A percentile compares a stretch with the other conserved stretches of the same genome.
These are phyloP conservation scores for Euphrasia arctica DNA, from an alignment of 305 asterid species.

Conservation along the genomic window DNA sequence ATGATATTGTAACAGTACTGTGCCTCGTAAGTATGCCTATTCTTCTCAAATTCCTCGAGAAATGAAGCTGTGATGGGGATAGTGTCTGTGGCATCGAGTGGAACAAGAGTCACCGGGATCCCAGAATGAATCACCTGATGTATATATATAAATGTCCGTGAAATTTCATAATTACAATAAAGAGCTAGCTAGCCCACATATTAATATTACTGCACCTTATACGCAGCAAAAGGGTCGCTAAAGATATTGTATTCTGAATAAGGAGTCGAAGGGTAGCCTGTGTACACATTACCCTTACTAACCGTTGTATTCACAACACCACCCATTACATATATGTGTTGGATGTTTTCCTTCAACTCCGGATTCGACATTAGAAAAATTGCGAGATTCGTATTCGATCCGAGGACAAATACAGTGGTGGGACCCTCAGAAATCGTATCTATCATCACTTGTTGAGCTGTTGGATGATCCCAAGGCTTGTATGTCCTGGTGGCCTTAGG, in stretches of 20 bases:
- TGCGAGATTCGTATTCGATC: slow-evolving; percentile 63
- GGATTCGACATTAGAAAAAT: slow-evolving; percentile 71
- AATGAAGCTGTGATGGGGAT: slow-evolving; percentile 58
- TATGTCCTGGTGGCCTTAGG: slow-evolving; percentile 84
- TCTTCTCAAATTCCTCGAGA: slow-evolving; percentile 55
- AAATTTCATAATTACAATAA: too few species aligned
- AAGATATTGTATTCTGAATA: slow-evolving; percentile 84
- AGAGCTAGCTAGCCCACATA: neutral
- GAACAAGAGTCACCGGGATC: slow-evolving; percentile 75
- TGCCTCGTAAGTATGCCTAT: slow-evolving; percentile 76
- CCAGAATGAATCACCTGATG: slow-evolving; percentile 84
- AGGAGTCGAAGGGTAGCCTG: slow-evolving; percentile 67
- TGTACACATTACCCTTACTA: slow-evolving; percentile 62
- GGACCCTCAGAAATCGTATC: slow-evolving; percentile 68
- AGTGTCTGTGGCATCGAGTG: slow-evolving; percentile 91
- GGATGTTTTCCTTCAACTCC: slow-evolving; percentile 59
- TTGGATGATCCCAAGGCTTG: slow-evolving; percentile 68
- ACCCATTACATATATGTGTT: slow-evolving; percentile 81
- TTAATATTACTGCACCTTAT: slow-evolving; percentile 55
- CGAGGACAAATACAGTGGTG: slow-evolving; percentile 55
- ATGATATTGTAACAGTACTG: slow-evolving; percentile 75
- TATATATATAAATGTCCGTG: neutral
- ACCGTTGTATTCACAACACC: slow-evolving; percentile 53
- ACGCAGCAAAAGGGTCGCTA: slow-evolving; percentile 93
- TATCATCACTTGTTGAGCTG: slow-evolving; percentile 72